Evolutionary conservation across 2,329 filamentous ascomycete species (phyloP), one percentile per base, ranked within the genome.

Genomic region (Fusarium dimerum): DNA sequence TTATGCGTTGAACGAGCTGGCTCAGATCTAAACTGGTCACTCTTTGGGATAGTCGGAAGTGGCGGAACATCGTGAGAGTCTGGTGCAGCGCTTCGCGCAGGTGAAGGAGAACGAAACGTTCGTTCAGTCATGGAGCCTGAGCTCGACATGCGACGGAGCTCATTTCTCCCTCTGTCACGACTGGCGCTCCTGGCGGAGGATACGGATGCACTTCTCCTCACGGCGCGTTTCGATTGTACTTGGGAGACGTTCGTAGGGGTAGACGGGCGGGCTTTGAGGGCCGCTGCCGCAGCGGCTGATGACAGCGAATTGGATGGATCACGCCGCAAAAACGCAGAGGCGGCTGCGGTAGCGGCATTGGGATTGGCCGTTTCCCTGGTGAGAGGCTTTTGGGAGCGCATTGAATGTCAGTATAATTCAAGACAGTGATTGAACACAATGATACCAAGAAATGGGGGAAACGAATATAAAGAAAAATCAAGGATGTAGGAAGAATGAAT

Each of bases 141-240:
- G 72, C 92, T 95, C 50, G 78, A 81, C 38, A 81, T 78, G 64
- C 90, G 79, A 56, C 86, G 80, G 55, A 92, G 74, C 47, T 76
- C 75, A 59, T 72, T 61, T 60, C 73, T 70, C 53, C 74, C 67
- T 43, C 72, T 62, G 39, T 74, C 72, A 45, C 71, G 74, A 58
- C 10, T 36, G 13, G 32, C 13, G 32, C 80, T 83, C 36, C 77
- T 79, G 44, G 83, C 76, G 5, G 90, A 93, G 2, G 89, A 89
- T 40, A 82, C 73, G 1, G 92, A 96, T 47, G 80, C 80, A 70
- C 81, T 85, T 56, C 92, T 85, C 63, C 90, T 84, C 54, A 84
- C 71, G 67, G 88, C 92, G 67, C 92, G 88, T 76, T 93, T 96
- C 6, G 93, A 96, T 71, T 96, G 88, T 42, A 95, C 84, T 66